Percentiles rank a stretch among this genome's conserved stretches.
phyloP scores from a whole-genome alignment of 768 basidiomycete species.

The Fibroporia radiculosa region DNA sequence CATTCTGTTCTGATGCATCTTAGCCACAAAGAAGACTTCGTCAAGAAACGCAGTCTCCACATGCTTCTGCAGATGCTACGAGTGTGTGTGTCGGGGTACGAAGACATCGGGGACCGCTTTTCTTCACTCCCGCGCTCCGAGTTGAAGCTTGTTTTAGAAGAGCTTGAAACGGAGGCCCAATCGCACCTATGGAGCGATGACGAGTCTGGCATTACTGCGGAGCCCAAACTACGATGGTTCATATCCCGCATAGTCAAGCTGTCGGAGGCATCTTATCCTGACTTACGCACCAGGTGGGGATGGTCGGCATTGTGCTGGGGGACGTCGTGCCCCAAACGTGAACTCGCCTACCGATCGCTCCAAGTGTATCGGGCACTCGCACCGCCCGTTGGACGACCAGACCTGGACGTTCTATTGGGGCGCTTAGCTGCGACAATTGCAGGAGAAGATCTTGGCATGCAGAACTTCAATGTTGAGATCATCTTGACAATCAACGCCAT shows the following conservation, averaged over 20 bases:
- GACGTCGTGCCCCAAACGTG: conserved; percentile 79
- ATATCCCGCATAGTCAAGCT: conserved; percentile 59
- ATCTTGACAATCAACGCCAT: conserved; percentile 66
- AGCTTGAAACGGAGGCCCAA: conserved; percentile 53
- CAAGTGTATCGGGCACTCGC: conserved; percentile 83
- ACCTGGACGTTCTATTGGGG: conserved; percentile 74
- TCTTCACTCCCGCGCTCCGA: conserved; percentile 37
- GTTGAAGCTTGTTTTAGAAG: conserved; percentile 42
- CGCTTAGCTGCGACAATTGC: conserved; percentile 81
- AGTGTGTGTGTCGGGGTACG: conserved; percentile 73
- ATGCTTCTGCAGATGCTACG: conserved; percentile 83
- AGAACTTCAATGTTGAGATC: conserved; percentile 78
- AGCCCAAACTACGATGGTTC: conserved; percentile 62
- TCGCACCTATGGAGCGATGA: conserved; percentile 66
- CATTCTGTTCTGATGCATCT: conserved; percentile 77
- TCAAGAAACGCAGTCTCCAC: conserved; percentile 64
- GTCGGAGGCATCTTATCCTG: conserved; percentile 60
- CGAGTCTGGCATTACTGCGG: conserved; percentile 45
- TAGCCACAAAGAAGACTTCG: conserved; percentile 64
- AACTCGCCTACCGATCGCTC: conserved; percentile 80
- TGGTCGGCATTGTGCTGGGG: conserved; percentile 77
- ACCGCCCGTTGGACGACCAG: conserved; percentile 59
- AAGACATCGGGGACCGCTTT: conserved; percentile 57
- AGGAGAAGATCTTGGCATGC: conserved; percentile 66
- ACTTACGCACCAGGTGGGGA: conserved; percentile 72